These are phyloP conservation scores for Caryopteris hybrid DNA, from an alignment of 305 asterid genomes.

Conservation along the genomic window DNA sequence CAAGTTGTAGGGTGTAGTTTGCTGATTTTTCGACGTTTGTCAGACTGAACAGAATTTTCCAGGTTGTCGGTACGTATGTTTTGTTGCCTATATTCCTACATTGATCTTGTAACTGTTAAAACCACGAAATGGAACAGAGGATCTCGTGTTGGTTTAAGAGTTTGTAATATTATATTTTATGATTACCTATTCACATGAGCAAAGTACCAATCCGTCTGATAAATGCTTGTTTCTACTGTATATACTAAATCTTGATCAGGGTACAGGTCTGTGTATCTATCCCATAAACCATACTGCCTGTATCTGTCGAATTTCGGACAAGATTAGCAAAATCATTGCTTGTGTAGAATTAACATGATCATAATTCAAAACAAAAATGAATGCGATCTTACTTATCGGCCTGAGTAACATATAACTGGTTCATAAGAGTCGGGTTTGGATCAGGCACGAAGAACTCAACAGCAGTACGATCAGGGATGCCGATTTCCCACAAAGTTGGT, in stretches of 20 bases:
- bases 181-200: conserved; percentile 82
- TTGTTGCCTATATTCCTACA: conserved; percentile 55
- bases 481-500: conserved; percentile 87
- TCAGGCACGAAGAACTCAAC: conserved; percentile 75
- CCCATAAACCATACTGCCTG: conserved; percentile 93
- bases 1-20: conserved; percentile 61
- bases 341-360: neutral
- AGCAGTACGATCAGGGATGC: conserved; percentile 80
- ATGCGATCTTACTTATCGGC: conserved; percentile 42
- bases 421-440: conserved; percentile 56
- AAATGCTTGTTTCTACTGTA: conserved; percentile 38
- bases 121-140: no score
- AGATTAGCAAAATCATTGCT: neutral
- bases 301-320: conserved; percentile 32
- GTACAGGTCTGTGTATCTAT: conserved; percentile 68
- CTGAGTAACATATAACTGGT: conserved; percentile 41
- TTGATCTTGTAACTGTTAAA: no score
- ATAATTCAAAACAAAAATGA: neutral
- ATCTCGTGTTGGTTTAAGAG: no score
- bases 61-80: conserved; percentile 62
- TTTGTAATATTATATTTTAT: no score
- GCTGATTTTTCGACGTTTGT: conserved; percentile 25
- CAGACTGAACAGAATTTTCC: conserved; percentile 61
- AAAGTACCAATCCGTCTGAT: conserved; percentile 70
- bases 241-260: conserved; percentile 59